These are phyloP conservation scores for Candida nemodendra DNA, from an alignment of 805 yeast species.

Conservation along the genomic window DNA sequence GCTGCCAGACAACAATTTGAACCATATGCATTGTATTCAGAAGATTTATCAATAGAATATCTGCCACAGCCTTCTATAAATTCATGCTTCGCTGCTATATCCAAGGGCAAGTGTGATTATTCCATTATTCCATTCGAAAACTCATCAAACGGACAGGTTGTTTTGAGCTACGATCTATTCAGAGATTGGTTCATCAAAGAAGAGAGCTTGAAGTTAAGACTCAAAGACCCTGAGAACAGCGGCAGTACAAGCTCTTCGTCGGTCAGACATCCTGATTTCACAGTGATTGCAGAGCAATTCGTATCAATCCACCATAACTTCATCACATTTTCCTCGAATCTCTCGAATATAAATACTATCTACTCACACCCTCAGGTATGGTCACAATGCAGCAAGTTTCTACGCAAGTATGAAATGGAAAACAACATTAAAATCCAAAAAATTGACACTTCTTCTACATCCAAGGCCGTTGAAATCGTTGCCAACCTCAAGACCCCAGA, in stretches of 20 bases:
- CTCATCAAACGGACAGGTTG: slow-evolving; percentile 93
- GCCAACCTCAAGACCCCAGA: slow-evolving; percentile 31
- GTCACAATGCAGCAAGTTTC: slow-evolving; percentile 80
- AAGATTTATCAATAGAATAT: slow-evolving; percentile 23
- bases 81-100: slow-evolving; percentile 61
- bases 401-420: slow-evolving; percentile 36
- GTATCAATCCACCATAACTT: slow-evolving; percentile 83
- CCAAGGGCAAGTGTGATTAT: slow-evolving; percentile 48
- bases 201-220: slow-evolving; percentile 9
- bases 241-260: slow-evolving; percentile 13
- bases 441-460: slow-evolving; percentile 76
- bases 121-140: slow-evolving; percentile 90
- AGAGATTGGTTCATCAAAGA: slow-evolving; percentile 56
- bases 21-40: slow-evolving; percentile 14
- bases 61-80: slow-evolving; percentile 43
- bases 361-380: slow-evolving; percentile 98
- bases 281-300: slow-evolving; percentile 72
- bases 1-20: slow-evolving; percentile 48
- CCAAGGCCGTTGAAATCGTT: slow-evolving; percentile 77
- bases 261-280: slow-evolving; percentile 36
- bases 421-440: slow-evolving; percentile 37
- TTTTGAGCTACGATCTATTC: slow-evolving; percentile 76
- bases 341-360: slow-evolving; percentile 50
- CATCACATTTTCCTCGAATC: slow-evolving; percentile 43
- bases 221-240: slow-evolving; percentile 12